phyloP scores from a whole-genome alignment of 139 green algal genomes.

The Coelastrella sp. region DNA sequence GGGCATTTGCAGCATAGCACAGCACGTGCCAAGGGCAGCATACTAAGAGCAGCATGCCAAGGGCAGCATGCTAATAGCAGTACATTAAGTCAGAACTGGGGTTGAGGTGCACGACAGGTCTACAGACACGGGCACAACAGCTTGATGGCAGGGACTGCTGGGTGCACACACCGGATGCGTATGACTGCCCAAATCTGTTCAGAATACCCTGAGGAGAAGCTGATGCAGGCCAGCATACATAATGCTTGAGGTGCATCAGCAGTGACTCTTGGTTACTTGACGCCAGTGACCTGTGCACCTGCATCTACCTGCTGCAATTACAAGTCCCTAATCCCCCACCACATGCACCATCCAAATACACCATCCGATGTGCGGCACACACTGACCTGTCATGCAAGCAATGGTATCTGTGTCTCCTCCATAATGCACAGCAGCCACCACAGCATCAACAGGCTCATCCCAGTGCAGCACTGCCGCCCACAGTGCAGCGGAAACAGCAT shows the following conservation, averaged over 20 bases:
- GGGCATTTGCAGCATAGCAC: neutral
- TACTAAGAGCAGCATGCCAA: constrained; percentile 9
- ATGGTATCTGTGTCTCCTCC: constrained; percentile 64
- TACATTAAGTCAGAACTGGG: neutral
- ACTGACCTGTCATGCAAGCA: constrained; percentile 51
- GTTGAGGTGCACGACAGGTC: neutral
- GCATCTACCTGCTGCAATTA: neutral
- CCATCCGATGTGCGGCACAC: neutral
- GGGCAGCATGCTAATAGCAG: too few relatives aligned
- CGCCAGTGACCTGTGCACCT: too few relatives aligned
- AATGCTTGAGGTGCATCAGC: too few relatives aligned
- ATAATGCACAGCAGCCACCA: constrained; percentile 57
- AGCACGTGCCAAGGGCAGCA: neutral
- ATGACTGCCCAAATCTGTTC: too few relatives aligned
- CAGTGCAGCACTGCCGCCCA: constrained; percentile 51
- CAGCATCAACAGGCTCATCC: constrained; percentile 23
- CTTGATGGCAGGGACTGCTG: too few relatives aligned
- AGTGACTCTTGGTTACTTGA: too few relatives aligned
- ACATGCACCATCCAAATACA: neutral
- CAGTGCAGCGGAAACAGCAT: constrained; percentile 48
- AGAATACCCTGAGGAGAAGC: too few relatives aligned
- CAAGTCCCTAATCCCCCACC: neutral
- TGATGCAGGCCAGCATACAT: too few relatives aligned
- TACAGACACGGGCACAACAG: neutral
- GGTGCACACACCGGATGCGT: too few relatives aligned